Conservation (phyloP, 2,329 filamentous ascomycete genomes). For the Diaporthe ilicicola region DNA sequence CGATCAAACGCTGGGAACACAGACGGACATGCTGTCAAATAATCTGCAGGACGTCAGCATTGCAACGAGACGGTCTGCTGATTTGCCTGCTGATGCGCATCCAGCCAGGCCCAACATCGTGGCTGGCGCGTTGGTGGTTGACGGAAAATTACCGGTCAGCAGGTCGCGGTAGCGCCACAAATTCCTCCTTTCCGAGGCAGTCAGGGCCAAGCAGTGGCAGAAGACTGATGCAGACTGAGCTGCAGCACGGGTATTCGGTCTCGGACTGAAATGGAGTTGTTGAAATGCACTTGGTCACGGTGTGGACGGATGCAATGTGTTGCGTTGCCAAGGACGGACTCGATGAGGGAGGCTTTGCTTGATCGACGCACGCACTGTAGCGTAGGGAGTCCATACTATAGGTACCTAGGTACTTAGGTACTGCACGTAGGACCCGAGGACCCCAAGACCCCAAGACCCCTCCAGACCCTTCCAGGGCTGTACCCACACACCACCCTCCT, state of each 20-base stretch:
- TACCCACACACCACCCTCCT: background rate
- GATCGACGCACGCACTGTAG: background rate
- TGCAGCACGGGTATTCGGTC: background rate
- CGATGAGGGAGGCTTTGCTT: background rate
- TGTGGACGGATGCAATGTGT: background rate
- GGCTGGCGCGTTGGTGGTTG: background rate
- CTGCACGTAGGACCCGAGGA: no score
- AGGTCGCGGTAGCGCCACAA: slow-evolving; percentile 3
- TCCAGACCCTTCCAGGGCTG: slow-evolving; percentile 7
- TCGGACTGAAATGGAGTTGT: background rate
- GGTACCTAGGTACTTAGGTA: no score
- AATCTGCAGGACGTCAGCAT: slow-evolving; percentile 29
- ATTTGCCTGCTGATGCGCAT: slow-evolving; percentile 21
- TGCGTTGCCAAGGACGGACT: slow-evolving; percentile 1
- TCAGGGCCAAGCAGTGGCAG: background rate
- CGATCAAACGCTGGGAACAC: background rate
- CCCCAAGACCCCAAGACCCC: background rate
- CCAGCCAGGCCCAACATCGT: background rate
- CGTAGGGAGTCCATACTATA: no score
- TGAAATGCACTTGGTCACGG: background rate
- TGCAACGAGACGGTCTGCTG: slow-evolving; percentile 18
- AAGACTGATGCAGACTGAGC: background rate
- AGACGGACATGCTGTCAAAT: background rate
- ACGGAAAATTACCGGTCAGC: slow-evolving; percentile 21
- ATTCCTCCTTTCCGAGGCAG: background rate